These are phyloP conservation scores for Umbelopsis ramanniana DNA, from an alignment of 192 early-diverging fungal species.

Conservation along the genomic window DNA sequence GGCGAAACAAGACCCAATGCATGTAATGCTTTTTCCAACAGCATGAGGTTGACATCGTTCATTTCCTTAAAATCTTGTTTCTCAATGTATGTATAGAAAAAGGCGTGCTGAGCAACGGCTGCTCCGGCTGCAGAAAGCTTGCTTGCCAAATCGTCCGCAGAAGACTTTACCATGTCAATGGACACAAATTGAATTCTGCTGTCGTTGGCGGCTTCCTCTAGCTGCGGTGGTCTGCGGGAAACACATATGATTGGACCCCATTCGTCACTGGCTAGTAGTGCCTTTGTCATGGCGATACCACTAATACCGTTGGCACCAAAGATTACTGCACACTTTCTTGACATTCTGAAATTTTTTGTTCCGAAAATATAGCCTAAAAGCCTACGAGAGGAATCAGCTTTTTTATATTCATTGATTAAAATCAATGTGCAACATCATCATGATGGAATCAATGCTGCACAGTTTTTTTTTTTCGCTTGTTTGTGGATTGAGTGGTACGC, in stretches of 20 bases:
- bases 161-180: background rate
- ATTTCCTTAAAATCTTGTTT: background rate
- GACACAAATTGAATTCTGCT: background rate
- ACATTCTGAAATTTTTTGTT: background rate
- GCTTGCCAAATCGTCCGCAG: conserved; percentile 11
- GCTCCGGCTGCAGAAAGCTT: conserved; percentile 2
- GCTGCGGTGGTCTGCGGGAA: conserved; percentile 6
- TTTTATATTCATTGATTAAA: too few species aligned
- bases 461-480: too few species aligned
- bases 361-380: too few species aligned
- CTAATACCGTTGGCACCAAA: conserved; percentile 18
- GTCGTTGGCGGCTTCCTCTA: background rate
- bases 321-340: conserved; percentile 15
- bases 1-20: background rate
- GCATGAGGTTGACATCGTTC: background rate
- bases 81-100: conserved; percentile 11
- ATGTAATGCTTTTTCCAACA: conserved; percentile 11
- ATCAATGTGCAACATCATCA: too few species aligned
- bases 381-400: too few species aligned
- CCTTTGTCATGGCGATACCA: conserved; percentile 7
- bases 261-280: background rate
- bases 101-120: background rate
- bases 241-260: conserved; percentile 18
- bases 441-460: too few species aligned
- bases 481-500: too few species aligned